Evolutionary conservation across 805 yeast species (phyloP).

Genomic region (Naumovozyma baii): DNA sequence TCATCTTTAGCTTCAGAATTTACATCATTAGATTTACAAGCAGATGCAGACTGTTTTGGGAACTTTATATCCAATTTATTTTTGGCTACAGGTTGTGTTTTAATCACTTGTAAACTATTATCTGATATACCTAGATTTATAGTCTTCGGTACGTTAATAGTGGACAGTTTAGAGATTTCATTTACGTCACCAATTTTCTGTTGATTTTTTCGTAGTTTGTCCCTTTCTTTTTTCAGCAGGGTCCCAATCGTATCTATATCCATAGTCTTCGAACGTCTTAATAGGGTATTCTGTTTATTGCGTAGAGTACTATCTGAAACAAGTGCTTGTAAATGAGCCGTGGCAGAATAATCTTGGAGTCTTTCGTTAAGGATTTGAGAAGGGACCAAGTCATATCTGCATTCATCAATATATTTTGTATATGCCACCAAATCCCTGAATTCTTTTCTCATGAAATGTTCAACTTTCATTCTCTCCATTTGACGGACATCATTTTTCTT

Average conservation of each 20-base stretch:
- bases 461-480: background rate
- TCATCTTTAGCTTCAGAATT: constrained; percentile 2
- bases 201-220: too few relatives aligned
- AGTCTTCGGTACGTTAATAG: too few relatives aligned
- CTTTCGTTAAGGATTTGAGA: background rate
- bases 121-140: too few relatives aligned
- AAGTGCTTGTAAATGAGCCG: background rate
- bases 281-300: too few relatives aligned
- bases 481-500: background rate
- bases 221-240: too few relatives aligned
- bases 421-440: background rate
- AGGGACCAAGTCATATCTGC: constrained; percentile 2
- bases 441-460: constrained; percentile 1
- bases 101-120: background rate
- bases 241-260: too few relatives aligned
- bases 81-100: background rate
- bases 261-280: too few relatives aligned
- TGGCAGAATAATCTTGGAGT: background rate
- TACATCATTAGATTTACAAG: too few relatives aligned
- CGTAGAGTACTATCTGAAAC: too few relatives aligned
- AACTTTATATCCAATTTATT: background rate
- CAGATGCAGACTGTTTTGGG: too few relatives aligned
- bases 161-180: too few relatives aligned
- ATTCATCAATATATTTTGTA: background rate
- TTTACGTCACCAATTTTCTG: too few relatives aligned